A percentile compares a stretch with the other conserved stretches of the same genome.
These are phyloP conservation scores for Nakataea oryzae DNA, from an alignment of 2,329 filamentous ascomycete species.

Conservation along the genomic window DNA sequence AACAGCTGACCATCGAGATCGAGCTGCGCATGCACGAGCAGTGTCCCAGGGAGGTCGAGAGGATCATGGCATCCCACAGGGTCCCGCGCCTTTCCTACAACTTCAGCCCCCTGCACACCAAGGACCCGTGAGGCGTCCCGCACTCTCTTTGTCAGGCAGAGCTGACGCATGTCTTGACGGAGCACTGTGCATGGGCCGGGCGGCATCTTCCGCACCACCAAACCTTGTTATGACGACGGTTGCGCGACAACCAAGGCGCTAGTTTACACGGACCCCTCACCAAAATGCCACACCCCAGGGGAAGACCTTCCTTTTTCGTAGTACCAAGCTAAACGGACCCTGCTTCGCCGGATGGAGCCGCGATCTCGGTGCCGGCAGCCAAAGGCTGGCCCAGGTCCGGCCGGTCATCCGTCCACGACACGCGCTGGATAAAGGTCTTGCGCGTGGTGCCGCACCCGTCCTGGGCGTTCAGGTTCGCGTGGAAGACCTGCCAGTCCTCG, in stretches of 20 bases:
- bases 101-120: no score
- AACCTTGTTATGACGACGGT: no score
- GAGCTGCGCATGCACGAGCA: background rate
- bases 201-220: no score
- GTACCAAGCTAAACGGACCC: background rate
- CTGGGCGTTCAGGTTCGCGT: conserved; percentile 1
- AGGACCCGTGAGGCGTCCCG: no score
- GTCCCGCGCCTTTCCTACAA: no score
- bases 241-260: no score
- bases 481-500: conserved; percentile 11
- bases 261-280: no score
- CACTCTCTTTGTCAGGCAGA: no score
- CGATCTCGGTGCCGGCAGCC: background rate
- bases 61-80: background rate
- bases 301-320: no score
- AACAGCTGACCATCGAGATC: background rate
- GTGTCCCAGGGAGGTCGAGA: background rate
- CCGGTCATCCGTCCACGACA: background rate
- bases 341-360: background rate
- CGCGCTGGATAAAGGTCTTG: background rate
- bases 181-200: no score
- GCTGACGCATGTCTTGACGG: no score
- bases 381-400: background rate
- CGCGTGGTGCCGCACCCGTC: background rate
- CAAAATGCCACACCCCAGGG: no score